These are phyloP conservation scores for Fusarium hostae DNA, from an alignment of 2,329 filamentous ascomycete genomes.

Conservation along the genomic window DNA sequence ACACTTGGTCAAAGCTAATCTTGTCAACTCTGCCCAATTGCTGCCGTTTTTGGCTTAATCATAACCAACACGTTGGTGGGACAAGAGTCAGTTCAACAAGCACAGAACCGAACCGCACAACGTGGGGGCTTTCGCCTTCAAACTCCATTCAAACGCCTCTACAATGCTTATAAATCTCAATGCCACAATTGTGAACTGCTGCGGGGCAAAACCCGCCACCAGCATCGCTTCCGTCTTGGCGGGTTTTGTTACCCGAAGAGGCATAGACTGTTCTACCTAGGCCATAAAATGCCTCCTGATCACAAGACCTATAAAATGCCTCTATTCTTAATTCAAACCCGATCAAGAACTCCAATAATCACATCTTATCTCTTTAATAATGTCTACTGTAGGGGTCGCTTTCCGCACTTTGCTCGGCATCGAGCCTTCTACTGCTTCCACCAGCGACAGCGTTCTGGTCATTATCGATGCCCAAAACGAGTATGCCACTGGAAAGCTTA, in stretches of 20 bases:
- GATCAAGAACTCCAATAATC: background rate
- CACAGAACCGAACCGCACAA: background rate
- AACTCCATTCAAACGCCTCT: too few species aligned
- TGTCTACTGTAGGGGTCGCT: conserved; percentile 11
- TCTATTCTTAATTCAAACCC: background rate
- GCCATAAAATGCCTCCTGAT: background rate
- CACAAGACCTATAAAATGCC: background rate
- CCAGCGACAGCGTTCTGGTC: conserved; percentile 68
- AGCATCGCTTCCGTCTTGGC: background rate
- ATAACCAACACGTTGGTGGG: conserved; percentile 7
- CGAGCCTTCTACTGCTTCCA: conserved; percentile 64
- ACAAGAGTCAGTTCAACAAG: background rate
- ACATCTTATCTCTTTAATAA: background rate
- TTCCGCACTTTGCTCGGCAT: conserved; percentile 65
- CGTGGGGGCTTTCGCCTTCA: background rate
- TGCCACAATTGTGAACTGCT: background rate
- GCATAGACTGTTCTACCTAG: background rate
- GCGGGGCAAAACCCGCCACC: background rate
- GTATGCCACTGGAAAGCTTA: conserved; percentile 68
- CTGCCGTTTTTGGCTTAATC: conserved; percentile 15
- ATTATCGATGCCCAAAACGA: conserved; percentile 80
- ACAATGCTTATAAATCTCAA: background rate
- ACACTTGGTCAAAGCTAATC: conserved; percentile 1
- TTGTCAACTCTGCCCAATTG: conserved; percentile 16
- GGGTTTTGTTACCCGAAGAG: background rate